Conservation (phyloP, 2,329 filamentous ascomycete genomes). For the Exserohilum turcica region DNA sequence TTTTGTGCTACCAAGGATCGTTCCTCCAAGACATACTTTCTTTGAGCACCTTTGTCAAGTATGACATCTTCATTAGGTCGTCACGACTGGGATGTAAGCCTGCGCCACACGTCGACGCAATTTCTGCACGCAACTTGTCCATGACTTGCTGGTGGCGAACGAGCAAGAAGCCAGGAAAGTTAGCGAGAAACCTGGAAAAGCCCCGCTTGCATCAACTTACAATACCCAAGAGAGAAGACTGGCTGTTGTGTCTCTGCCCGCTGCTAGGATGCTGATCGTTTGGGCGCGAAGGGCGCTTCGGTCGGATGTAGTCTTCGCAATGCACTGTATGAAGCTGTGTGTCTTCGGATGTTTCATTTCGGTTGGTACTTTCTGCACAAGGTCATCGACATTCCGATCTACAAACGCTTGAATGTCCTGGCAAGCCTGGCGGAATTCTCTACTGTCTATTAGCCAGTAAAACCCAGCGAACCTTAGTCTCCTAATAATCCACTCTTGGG, state of each 20-base stretch:
- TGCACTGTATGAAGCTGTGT: conserved; percentile 48
- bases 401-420: conserved; percentile 43
- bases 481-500: conserved; percentile 43
- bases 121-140: conserved; percentile 43
- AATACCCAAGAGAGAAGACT: conserved; percentile 36
- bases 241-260: conserved; percentile 40
- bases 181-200: too few relatives aligned
- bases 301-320: conserved; percentile 44
- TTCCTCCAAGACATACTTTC: too few relatives aligned
- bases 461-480: conserved; percentile 44
- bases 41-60: conserved; percentile 36
- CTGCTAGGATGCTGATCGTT: conserved; percentile 48
- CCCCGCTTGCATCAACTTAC: too few relatives aligned
- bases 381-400: conserved; percentile 52
- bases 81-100: conserved; percentile 52
- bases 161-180: conserved; percentile 32
- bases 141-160: conserved; percentile 43
- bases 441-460: conserved; percentile 53
- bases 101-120: conserved; percentile 17
- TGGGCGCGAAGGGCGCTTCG: conserved; percentile 47
- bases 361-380: conserved; percentile 27
- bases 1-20: too few relatives aligned
- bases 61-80: conserved; percentile 45
- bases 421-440: conserved; percentile 28
- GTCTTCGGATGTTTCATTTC: conserved; percentile 32